Evolutionary conservation across 768 basidiomycete species (phyloP).

Genomic region (Sarcomyxa edulis): DNA sequence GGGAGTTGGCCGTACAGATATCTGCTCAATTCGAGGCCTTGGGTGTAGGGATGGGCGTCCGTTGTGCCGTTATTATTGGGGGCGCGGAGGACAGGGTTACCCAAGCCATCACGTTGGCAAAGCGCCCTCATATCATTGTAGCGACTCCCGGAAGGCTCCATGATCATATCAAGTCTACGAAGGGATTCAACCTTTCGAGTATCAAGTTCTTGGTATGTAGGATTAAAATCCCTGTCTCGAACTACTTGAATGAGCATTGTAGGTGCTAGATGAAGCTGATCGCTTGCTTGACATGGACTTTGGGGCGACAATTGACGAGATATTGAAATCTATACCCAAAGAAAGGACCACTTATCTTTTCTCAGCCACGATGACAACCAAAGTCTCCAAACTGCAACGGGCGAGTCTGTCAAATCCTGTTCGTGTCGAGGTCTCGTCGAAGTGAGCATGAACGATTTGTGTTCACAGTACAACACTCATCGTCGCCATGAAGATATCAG

Average conservation of each 20-base stretch:
- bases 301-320: slow-evolving; percentile 91
- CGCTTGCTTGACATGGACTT: slow-evolving; percentile 95
- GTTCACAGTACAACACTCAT: slow-evolving; percentile 4
- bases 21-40: slow-evolving; percentile 93
- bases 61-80: slow-evolving; percentile 90
- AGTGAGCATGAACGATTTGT: slow-evolving; percentile 53
- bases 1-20: slow-evolving; percentile 97
- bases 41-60: slow-evolving; percentile 88
- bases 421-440: slow-evolving; percentile 86
- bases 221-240: slow-evolving; percentile 18
- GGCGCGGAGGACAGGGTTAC: slow-evolving; percentile 89
- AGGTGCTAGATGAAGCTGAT: slow-evolving; percentile 99
- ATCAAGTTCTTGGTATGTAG: slow-evolving; percentile 87
- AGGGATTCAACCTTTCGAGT: slow-evolving; percentile 85
- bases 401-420: slow-evolving; percentile 94
- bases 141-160: slow-evolving; percentile 92
- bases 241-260: not conserved
- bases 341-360: slow-evolving; percentile 95
- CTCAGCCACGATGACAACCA: slow-evolving; percentile 98
- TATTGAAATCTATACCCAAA: slow-evolving; percentile 90
- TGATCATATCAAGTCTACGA: slow-evolving; percentile 95
- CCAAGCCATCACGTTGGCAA: slow-evolving; percentile 89
- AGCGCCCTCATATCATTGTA: slow-evolving; percentile 91
- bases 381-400: slow-evolving; percentile 92
- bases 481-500: slow-evolving; percentile 64